Percentiles rank a stretch among this genome's conserved stretches.
phyloP scores from a whole-genome alignment of 2,329 filamentous ascomycete genomes.

The Clonostachys sp. region DNA sequence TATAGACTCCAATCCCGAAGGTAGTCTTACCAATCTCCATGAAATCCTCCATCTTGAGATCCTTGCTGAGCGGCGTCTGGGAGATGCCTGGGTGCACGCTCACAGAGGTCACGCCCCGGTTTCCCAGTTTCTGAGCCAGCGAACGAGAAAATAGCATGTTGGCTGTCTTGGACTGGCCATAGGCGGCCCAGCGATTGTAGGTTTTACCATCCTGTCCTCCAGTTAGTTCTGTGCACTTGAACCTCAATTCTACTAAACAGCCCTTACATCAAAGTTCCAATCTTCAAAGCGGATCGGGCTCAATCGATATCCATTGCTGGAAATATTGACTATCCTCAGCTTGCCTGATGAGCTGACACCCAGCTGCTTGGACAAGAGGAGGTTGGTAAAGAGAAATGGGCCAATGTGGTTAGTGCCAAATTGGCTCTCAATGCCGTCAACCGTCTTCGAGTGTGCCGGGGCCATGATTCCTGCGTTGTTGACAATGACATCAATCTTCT shows the following conservation, averaged over 20 bases:
- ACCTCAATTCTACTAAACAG: not conserved
- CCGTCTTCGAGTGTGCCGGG: slow-evolving; percentile 14
- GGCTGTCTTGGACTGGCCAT: slow-evolving; percentile 17
- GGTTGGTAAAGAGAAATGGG: slow-evolving; percentile 31
- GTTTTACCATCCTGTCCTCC: not conserved
- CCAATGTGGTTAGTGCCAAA: slow-evolving; percentile 30
- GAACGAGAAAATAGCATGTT: slow-evolving; percentile 12
- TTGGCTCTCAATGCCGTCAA: slow-evolving; percentile 45
- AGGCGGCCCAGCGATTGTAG: slow-evolving; percentile 6
- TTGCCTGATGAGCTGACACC: slow-evolving; percentile 6
- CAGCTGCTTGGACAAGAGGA: slow-evolving; percentile 22
- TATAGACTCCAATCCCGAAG: too few relatives aligned
- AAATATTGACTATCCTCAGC: slow-evolving; percentile 34
- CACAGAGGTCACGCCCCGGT: slow-evolving; percentile 1
- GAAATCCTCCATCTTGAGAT: too few relatives aligned
- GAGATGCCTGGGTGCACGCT: slow-evolving; percentile 2
- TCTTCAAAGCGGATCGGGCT: slow-evolving; percentile 35
- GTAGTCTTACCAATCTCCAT: too few relatives aligned
- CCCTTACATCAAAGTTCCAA: slow-evolving; percentile 25
- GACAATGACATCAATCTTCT: slow-evolving; percentile 7
- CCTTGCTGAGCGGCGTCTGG: not conserved
- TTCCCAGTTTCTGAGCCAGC: slow-evolving; percentile 2
- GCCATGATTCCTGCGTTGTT: slow-evolving; percentile 2
- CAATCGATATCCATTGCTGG: slow-evolving; percentile 35
- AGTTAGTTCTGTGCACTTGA: not conserved